Evolutionary conservation across 1,139 yeast species (phyloP), one percentile per base, ranked within the genome.

Genomic region (Hyphopichia khmerensis): DNA sequence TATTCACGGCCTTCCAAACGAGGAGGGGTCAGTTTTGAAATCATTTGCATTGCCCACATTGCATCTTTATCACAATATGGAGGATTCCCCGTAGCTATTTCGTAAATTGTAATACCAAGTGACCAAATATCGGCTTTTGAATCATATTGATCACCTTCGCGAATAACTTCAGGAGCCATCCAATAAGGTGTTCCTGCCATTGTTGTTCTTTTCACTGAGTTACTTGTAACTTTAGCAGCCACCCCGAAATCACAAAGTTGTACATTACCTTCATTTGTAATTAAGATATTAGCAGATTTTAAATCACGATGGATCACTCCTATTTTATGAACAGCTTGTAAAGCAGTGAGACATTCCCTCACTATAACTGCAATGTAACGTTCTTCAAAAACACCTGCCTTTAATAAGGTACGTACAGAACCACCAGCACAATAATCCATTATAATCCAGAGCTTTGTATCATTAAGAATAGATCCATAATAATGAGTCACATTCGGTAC

Each of bases 391-490:
- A 80, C 81, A 0, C 99, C 99, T 0, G 98, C 90, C 56, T 87
- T 83, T 43, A 95, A 71, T 40, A 95, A 68, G 1, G 97, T 88
- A 43, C 99, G 72, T 39, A 95, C 80, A 0, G 96, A 87, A 0
- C 99, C 99, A 13, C 99, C 99, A 1, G 96, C 95, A 64, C 99
- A 93, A 59, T 87, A 81, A 59, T 95, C 99, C 98, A 95, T 95
- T 44, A 95, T 82, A 60, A 95, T 91, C 99, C 99, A 95, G 31
- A 95, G 70, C 57, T 88, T 85, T 9, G 97, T 87, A 39, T 93
- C 97, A 48, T 83, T 80, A 34, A 95, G 65, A 50, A 86, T 87
- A 0, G 96, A 85, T 1, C 97, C 98, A 59, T 87, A 87, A 65
- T 95, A 95, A 51, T 86, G 91, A 2, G 96, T 90, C 39, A 95